These are phyloP conservation scores for Volvariella volvacea DNA, from an alignment of 1,284 basidiomycete species.

Conservation along the genomic window DNA sequence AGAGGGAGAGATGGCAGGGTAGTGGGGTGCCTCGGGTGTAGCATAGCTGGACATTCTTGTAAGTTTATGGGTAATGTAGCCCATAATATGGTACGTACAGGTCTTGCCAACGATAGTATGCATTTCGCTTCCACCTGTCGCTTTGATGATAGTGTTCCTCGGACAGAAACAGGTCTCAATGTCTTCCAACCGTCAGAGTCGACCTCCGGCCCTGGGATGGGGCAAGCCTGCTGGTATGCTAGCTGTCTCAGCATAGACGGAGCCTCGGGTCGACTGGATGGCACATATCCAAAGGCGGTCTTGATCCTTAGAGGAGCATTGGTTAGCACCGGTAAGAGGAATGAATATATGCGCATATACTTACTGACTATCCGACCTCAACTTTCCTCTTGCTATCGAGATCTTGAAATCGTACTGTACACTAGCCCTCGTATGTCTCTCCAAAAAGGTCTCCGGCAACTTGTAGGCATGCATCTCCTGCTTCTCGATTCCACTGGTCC, in stretches of 20 bases:
- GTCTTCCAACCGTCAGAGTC: constrained; percentile 44
- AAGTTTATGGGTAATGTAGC: constrained; percentile 5
- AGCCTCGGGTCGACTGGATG: constrained; percentile 34
- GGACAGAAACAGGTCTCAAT: constrained; percentile 28
- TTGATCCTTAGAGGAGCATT: constrained; percentile 31
- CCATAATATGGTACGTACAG: constrained; percentile 23
- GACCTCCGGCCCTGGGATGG: constrained; percentile 33
- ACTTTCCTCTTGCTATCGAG: constrained; percentile 35
- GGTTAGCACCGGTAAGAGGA: too few species aligned
- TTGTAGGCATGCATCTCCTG: constrained; percentile 28
- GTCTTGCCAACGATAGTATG: constrained; percentile 35
- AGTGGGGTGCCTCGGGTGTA: constrained; percentile 43
- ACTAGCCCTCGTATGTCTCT: constrained; percentile 35
- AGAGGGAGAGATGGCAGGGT: constrained; percentile 36
- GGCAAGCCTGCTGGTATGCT: constrained; percentile 36
- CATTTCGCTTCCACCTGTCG: constrained; percentile 35
- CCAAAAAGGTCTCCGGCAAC: constrained; percentile 42
- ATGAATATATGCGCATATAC: constrained; percentile 11
- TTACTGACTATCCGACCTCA: constrained; percentile 38
- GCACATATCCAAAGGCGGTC: constrained; percentile 43
- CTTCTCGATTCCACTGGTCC: constrained; percentile 6
- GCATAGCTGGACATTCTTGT: constrained; percentile 26
- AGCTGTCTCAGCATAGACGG: constrained; percentile 39
- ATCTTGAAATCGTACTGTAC: constrained; percentile 41
- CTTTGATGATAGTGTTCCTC: constrained; percentile 33